Evolutionary conservation across 2,329 filamentous ascomycete genomes (phyloP).

Genomic region (Penicillium corylophilum): DNA sequence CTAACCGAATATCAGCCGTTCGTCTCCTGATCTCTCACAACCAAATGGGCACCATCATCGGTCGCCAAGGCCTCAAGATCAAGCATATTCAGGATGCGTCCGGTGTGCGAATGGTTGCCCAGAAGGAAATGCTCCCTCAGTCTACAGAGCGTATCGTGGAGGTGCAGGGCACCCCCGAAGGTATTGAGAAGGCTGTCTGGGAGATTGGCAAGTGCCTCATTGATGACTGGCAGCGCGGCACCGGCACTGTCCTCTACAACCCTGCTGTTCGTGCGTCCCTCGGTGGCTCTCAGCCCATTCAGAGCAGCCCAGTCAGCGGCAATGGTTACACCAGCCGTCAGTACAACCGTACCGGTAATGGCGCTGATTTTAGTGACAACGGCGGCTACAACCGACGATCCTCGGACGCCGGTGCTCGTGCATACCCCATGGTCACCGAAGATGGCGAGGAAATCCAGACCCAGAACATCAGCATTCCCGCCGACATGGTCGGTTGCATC

Average conservation of each 20-base stretch:
- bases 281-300: conserved; percentile 53
- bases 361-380: conserved; percentile 92
- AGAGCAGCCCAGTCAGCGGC: conserved; percentile 50
- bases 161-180: conserved; percentile 89
- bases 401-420: conserved; percentile 75
- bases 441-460: conserved; percentile 98
- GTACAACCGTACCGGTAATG: conserved; percentile 92
- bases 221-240: conserved; percentile 96
- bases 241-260: conserved; percentile 96
- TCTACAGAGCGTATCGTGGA: conserved; percentile 98
- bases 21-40: conserved; percentile 99
- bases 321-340: conserved; percentile 62
- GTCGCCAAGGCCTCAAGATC: conserved; percentile 94
- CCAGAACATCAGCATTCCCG: conserved; percentile 98
- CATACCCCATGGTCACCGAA: conserved; percentile 85
- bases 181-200: conserved; percentile 95
- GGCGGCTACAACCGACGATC: conserved; percentile 75
- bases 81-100: conserved; percentile 98
- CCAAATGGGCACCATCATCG: conserved; percentile 99
- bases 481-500: conserved; percentile 99
- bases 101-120: conserved; percentile 96
- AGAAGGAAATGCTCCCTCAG: conserved; percentile 99
- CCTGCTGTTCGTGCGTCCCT: conserved; percentile 84
- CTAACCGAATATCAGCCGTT: conserved; percentile 63
- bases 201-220: conserved; percentile 98